A percentile compares a stretch with the other conserved stretches of the same genome.
Conservation (phyloP, 2,329 filamentous ascomycete species). For the Nigrograna mackinnonii region DNA sequence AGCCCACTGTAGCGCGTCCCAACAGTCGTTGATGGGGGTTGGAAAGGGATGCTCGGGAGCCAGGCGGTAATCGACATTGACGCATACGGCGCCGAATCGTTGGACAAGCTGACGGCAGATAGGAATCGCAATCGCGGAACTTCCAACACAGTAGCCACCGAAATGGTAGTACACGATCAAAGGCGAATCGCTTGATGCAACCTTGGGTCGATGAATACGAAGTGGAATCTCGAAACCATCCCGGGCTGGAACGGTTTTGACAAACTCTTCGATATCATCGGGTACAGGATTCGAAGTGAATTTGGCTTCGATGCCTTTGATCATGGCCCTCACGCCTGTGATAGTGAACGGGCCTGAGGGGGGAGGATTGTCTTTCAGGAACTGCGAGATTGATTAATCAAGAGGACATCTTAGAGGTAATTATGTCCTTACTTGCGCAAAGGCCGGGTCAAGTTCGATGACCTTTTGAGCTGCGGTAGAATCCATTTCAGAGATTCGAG, state of each 20-base stretch:
- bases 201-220: slow-evolving; percentile 29
- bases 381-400: too few species aligned
- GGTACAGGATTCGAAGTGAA: too few species aligned
- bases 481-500: too few species aligned
- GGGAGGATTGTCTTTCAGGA: too few species aligned
- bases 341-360: too few species aligned
- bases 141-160: slow-evolving; percentile 50
- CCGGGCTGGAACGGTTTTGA: slow-evolving; percentile 25
- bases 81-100: slow-evolving; percentile 44
- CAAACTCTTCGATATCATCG: slow-evolving; percentile 26
- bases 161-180: slow-evolving; percentile 44
- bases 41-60: slow-evolving; percentile 58
- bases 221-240: slow-evolving; percentile 29
- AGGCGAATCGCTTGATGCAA: slow-evolving; percentile 23
- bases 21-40: slow-evolving; percentile 51
- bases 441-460: too few species aligned
- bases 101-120: slow-evolving; percentile 44
- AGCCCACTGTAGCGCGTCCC: slow-evolving; percentile 51
- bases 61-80: slow-evolving; percentile 57
- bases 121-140: slow-evolving; percentile 46
- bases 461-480: too few species aligned
- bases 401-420: too few species aligned
- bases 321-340: too few species aligned
- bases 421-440: too few species aligned
- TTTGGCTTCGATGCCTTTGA: too few species aligned